Evolutionary conservation across 106 monocot genomes (phyloP).

Genomic region (Ottelia alismoides): DNA sequence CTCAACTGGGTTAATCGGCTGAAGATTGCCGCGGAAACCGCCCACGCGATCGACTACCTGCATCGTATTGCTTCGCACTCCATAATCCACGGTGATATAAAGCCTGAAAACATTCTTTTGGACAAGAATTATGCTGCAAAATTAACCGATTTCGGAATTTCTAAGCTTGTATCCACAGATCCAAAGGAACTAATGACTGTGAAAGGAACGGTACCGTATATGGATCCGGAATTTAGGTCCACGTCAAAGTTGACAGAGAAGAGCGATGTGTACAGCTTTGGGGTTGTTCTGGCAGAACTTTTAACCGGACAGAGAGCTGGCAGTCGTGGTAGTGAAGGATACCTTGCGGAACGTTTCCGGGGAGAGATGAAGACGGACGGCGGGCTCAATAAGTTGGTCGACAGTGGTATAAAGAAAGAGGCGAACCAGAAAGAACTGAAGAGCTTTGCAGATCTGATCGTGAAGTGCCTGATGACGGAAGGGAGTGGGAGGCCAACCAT

Average conservation of each 20-base stretch:
- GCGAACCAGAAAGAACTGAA: not conserved
- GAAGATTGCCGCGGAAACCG: conserved; percentile 22
- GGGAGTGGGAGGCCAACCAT: not conserved
- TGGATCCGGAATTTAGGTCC: not conserved
- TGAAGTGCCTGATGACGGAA: not conserved
- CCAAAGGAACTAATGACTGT: not conserved
- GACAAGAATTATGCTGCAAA: not conserved
- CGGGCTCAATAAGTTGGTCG: not conserved
- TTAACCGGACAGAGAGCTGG: not conserved
- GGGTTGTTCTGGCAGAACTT: not conserved
- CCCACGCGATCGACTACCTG: conserved; percentile 31
- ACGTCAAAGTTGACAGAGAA: not conserved
- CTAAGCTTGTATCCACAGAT: not conserved
- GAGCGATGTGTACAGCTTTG: not conserved
- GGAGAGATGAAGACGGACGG: not conserved
- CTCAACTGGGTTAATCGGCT: conserved; percentile 13
- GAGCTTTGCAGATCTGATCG: not conserved
- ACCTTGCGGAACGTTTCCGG: not conserved
- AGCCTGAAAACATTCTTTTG: not conserved
- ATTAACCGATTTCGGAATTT: not conserved
- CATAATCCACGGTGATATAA: not conserved
- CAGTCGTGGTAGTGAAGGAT: not conserved
- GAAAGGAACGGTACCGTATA: not conserved
- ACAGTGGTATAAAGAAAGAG: not conserved
- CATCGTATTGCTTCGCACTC: conserved; percentile 8